Evolutionary conservation across 768 basidiomycete genomes (phyloP).

Genomic region (Cystofilobasidium bisporidii): DNA sequence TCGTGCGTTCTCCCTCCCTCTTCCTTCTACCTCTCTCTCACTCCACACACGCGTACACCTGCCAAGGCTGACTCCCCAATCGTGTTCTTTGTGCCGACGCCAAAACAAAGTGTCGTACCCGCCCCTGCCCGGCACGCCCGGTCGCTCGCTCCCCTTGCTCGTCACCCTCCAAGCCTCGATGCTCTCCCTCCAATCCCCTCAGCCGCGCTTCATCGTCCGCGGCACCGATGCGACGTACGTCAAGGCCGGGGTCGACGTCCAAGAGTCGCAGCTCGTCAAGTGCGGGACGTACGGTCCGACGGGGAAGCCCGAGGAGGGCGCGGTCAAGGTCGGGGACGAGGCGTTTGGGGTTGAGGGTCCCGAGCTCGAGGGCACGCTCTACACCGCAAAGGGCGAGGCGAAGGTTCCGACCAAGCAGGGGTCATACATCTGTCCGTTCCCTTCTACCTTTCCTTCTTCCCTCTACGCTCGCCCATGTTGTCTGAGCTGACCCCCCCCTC

Average conservation of each 20-base stretch:
- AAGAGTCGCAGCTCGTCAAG: constrained; percentile 64
- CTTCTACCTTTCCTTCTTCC: constrained; percentile 10
- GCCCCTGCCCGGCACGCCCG: constrained; percentile 4
- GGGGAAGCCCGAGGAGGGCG: constrained; percentile 43
- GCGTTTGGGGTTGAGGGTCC: constrained; percentile 51
- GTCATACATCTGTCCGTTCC: constrained; percentile 29
- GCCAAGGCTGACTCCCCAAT: too few species aligned
- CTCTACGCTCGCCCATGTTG: constrained; percentile 35
- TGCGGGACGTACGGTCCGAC: constrained; percentile 44
- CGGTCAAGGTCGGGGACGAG: background rate
- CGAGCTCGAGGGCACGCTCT: constrained; percentile 54
- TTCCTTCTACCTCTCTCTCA: background rate
- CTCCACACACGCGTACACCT: background rate
- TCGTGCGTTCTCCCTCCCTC: background rate
- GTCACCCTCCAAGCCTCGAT: constrained; percentile 60
- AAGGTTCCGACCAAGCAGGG: constrained; percentile 38
- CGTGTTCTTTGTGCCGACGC: too few species aligned
- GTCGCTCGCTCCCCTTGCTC: constrained; percentile 46
- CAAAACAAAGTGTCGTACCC: too few species aligned
- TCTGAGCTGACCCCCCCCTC: constrained; percentile 38
- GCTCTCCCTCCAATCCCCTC: constrained; percentile 56
- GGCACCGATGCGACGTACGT: constrained; percentile 55
- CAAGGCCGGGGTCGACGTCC: constrained; percentile 67
- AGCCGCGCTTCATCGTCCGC: constrained; percentile 62
- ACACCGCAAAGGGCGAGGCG: constrained; percentile 49